Base-by-base conservation (phyloP, 129 eudicot species). In the Solidago caesia region DNA sequence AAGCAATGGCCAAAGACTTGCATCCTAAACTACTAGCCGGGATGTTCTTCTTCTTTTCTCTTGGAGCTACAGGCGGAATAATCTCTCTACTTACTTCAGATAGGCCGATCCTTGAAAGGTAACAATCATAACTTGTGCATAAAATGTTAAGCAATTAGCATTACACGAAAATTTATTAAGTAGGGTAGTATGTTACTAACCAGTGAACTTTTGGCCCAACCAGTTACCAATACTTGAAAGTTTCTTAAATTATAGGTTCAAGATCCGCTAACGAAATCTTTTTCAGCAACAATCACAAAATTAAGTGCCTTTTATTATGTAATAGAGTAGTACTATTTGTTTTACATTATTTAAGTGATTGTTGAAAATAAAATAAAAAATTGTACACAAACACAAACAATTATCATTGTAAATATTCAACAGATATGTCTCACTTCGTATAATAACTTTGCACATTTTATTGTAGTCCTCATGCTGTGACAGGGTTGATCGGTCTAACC, bases 1-100 rank as follows among this genome's bases (percentile, higher is more conserved):
- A 90, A 75, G 98, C 97, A 51, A 94, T 84, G 87, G 98, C 98
- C 15, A 94, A 90, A 81, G 98, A 94, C 76, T 88, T 94, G 97
- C 98, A 94, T 58, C 98, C 97, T 16, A 90, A 94, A 75, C 97
- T 94, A 56, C 87, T 93, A 3, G 98, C 85, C 21, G 98, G 97
- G 45, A 93, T 93, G 96, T 90, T 90, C 77, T 92, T 92, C 89
- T 92, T 92, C 83, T 92, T 92, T 53, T 92, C 98, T 64, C 90
- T 89, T 57, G 96, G 98, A 60, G 98, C 98, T 62, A 92, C 98
- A 15, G 98, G 98, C 33, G 98, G 98, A 64, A 78, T 92, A 11
- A 89, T 81, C 76, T 87, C 98, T 65, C 85, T 93, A 45, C 91
- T 93, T 60, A 94, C 98, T 67, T 94, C 98, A 12, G 91, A 90